Evolutionary conservation across 2,329 filamentous ascomycete species (phyloP).

Genomic region (Aspergillus calidoustus): DNA sequence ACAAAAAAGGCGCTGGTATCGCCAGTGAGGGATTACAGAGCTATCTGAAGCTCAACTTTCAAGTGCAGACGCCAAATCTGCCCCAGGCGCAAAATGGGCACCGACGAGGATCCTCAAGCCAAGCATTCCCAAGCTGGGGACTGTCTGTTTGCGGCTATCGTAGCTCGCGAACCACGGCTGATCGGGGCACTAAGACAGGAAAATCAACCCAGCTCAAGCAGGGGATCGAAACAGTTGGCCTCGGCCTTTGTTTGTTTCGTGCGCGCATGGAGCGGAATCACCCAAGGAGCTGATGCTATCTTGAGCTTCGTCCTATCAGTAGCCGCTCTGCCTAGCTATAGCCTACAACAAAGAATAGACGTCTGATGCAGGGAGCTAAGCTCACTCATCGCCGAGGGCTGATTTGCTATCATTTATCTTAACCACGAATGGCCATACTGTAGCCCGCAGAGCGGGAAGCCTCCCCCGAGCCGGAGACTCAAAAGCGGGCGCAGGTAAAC

Average conservation of each 20-base stretch:
- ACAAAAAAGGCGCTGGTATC: background rate
- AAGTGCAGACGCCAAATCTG: background rate
- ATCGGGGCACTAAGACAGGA: background rate
- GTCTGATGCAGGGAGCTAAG: background rate
- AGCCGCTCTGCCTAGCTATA: background rate
- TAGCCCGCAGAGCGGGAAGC: background rate
- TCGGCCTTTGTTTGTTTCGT: background rate
- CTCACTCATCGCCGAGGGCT: background rate
- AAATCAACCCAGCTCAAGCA: background rate
- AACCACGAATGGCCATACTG: background rate
- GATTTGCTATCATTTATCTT: background rate
- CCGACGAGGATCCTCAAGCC: conserved; percentile 1
- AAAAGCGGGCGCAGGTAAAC: background rate
- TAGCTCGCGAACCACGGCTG: background rate
- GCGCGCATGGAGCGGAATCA: background rate
- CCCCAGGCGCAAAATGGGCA: background rate
- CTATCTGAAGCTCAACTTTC: background rate
- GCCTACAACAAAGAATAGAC: background rate
- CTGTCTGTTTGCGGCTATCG: background rate
- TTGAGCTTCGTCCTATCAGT: background rate
- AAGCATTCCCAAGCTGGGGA: conserved; percentile 10
- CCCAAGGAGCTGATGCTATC: background rate
- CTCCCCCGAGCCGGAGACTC: background rate
- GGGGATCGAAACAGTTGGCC: background rate
- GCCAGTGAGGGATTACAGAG: background rate